Percentiles rank a stretch among this genome's conserved stretches.
Conservation (phyloP, 352 stramenopile species). For the Globisporangium rhizosaccharum region DNA sequence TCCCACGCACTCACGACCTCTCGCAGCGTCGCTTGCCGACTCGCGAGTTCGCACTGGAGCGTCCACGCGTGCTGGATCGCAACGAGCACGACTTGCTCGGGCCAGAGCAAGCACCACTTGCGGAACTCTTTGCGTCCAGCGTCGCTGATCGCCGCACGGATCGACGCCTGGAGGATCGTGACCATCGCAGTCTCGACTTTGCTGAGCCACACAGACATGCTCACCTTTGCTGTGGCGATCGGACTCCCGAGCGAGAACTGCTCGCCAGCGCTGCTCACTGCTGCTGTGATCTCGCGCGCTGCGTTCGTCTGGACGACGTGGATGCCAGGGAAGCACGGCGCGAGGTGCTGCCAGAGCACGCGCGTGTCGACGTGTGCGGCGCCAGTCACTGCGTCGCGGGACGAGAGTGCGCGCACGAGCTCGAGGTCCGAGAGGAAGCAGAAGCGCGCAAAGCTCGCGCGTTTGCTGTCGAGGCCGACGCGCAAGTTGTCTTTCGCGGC, state of each 20-base stretch:
- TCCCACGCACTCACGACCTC: constrained; percentile 29
- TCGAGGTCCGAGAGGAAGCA: constrained; percentile 65
- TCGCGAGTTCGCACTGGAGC: constrained; percentile 46
- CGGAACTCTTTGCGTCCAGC: constrained; percentile 72
- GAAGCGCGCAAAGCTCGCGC: constrained; percentile 54
- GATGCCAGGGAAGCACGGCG: constrained; percentile 59
- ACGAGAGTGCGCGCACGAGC: constrained; percentile 40
- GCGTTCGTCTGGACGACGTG: constrained; percentile 36
- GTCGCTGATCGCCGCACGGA: constrained; percentile 56
- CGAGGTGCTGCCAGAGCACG: constrained; percentile 37
- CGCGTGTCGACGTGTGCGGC: constrained; percentile 11
- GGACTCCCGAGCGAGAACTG: constrained; percentile 46
- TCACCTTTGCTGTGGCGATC: constrained; percentile 33
- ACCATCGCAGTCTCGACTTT: constrained; percentile 60
- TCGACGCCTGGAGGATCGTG: constrained; percentile 65
- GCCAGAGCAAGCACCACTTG: constrained; percentile 78
- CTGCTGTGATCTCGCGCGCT: constrained; percentile 43
- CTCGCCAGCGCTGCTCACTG: constrained; percentile 50
- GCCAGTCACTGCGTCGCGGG: constrained; percentile 5
- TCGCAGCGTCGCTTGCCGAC: constrained; percentile 13
- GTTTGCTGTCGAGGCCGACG: constrained; percentile 44
- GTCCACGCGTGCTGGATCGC: constrained; percentile 57
- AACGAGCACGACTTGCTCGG: constrained; percentile 60
- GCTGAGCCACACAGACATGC: constrained; percentile 40
- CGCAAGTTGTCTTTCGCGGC: constrained; percentile 31